These are phyloP conservation scores for Malus domestica DNA, from an alignment of 306 rosid species.

Conservation along the genomic window ASM211411v1 NC_041802.1:1763001-1763500, in stretches of 20 bases:
- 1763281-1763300: not conserved
- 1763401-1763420: constrained; percentile 98
- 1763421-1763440: constrained; percentile 91
- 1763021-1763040: not conserved
- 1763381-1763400: constrained; percentile 53
- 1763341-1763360: not conserved
- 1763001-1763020: not conserved
- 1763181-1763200: constrained; percentile 98
- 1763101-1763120: no score
- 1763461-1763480: constrained; percentile 90
- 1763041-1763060: not conserved
- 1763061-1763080: not conserved
- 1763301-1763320: not conserved
- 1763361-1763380: not conserved
- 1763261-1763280: not conserved
- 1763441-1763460: constrained; percentile 84
- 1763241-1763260: not conserved
- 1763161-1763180: constrained; percentile 55
- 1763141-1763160: not conserved
- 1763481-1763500: constrained; percentile 2
- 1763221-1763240: constrained; percentile 71
- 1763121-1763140: not conserved
- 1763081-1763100: not conserved
- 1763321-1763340: not conserved
- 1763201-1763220: constrained; percentile 90